Base-by-base conservation (phyloP, 768 basidiomycete species). In the Daedalea quercina region DNA sequence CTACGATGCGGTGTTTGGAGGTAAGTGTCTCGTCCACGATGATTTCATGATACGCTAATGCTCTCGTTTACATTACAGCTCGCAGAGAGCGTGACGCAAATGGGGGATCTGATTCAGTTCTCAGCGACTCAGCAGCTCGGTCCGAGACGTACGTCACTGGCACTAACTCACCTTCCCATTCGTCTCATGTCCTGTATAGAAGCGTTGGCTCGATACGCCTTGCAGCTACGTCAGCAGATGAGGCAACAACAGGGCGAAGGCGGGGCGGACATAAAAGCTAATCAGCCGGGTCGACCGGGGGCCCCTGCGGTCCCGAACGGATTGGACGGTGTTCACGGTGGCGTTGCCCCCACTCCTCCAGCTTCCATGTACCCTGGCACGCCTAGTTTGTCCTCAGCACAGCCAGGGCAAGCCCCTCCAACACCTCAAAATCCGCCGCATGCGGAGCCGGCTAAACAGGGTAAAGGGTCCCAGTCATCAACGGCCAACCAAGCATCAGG, bases 1-100 rank as follows among this genome's bases (percentile, higher is more conserved):
- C 87, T 2, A 90, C 90, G 17, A 91, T 91, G 90, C 76, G 90
- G 50, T 90, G 88, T 76, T 71, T 92, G 33, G 90, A 92, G 77
- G 85, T 86, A 76, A 65, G 46, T 55, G 47, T 41, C 24, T 50
- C 23, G 22, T 11, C 11, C 28, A 11, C 28, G 11, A 11, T 6
- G 28, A 11, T 31, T 35, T 6, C 28, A 6, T 26, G 12, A 24
- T 24, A 41, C 35, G n/a, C 40, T 50, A 12, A 47, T n/a, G 9
- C 25, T 9, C 24, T 35, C 34, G n/a, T n/a, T 31, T 31, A 11
- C 53, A 47, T 19, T 26, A 17, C 59, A 87, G 83, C 74, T 92
- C 48, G 89, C 89, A 24, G 89, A 92, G 65, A 89, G 86, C 60
- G 87, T 91, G 6, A 79, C 77, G 42, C 80, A 85, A 55, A 90